Base-by-base conservation (phyloP, 2,329 filamentous ascomycete genomes). In the Chrysoporthe deuterocubensis region DNA sequence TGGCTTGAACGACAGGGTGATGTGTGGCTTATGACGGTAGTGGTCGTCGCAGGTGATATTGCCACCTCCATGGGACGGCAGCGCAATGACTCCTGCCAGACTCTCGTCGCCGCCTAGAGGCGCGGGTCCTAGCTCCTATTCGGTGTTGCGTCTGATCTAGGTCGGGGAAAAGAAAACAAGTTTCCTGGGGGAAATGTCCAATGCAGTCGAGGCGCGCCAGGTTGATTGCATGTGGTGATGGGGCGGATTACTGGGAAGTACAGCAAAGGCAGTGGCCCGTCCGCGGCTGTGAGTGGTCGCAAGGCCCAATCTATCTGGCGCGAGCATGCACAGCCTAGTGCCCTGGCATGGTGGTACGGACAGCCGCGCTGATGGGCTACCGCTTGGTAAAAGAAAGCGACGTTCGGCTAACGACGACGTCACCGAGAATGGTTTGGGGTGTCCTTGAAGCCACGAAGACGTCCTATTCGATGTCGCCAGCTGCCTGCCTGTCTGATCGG, bases 241-340 rank as follows among this genome's bases (percentile, higher is more conserved):
- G 34, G 26, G 54, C 40, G 54, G 54, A 18, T n/a, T 40, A 18
- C 26, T 26, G 26, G 26, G 26, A 16, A 57, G 18, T 9, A 7
- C 54, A 18, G 48, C 43, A 43, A 46, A 63, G 48, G 61, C 46
- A 16, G 54, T 54, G 54, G 54, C 54, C 54, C 18, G 54, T 57
- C 9, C 11, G 67, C 37, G 58, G 34, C 48, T 46, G 64, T 60
- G 58, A 66, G 58, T 66, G 67, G 59, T 59, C 48, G 43, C 43
- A 54, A 14, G 2, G 32, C 40, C 63, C 37, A 68, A 63, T 66
- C 48, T 66, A 63, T 54, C 50, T 66, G 63, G 64, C 40, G 58
- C 67, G 40, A 32, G 42, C 37, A 8, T 11, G 32, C 26, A 26
- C 21, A 37, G 52, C 32, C 43, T 40, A n/a, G 26, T 26, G 26